phyloP scores from a whole-genome alignment of 2,329 filamentous ascomycete species.

The Calonectria pauciramosa region DNA sequence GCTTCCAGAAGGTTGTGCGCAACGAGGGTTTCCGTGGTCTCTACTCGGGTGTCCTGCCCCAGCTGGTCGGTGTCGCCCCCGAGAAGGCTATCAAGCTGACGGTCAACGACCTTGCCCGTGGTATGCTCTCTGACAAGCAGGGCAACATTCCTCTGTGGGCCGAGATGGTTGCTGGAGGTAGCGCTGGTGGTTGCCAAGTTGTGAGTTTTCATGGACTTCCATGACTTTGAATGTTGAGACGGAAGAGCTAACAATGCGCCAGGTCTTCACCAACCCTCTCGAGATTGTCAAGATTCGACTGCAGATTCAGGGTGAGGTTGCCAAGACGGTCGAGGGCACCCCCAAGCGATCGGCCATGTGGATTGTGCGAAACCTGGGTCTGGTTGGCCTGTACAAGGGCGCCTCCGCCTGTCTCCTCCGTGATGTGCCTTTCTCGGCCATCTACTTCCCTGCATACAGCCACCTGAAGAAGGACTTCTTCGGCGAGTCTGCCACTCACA shows the following conservation, averaged over 20 bases:
- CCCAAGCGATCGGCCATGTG: slow-evolving; percentile 95
- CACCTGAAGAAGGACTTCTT: slow-evolving; percentile 96
- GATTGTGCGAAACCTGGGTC: slow-evolving; percentile 96
- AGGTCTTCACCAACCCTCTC: slow-evolving; percentile 97
- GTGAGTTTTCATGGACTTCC: slow-evolving; percentile 67
- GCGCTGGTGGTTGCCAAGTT: slow-evolving; percentile 94
- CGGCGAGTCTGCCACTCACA: slow-evolving; percentile 88
- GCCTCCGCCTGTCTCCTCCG: slow-evolving; percentile 94
- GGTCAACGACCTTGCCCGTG: slow-evolving; percentile 93
- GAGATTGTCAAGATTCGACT: slow-evolving; percentile 99
- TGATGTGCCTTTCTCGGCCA: slow-evolving; percentile 97
- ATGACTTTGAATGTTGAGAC: background rate
- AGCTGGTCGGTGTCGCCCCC: slow-evolving; percentile 97
- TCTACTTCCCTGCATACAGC: slow-evolving; percentile 98
- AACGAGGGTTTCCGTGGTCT: slow-evolving; percentile 93
- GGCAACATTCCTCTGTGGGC: slow-evolving; percentile 78
- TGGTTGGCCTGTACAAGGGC: slow-evolving; percentile 96
- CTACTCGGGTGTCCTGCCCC: slow-evolving; percentile 94
- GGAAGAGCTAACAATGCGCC: slow-evolving; percentile 16
- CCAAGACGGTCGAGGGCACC: slow-evolving; percentile 85
- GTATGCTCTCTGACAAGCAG: slow-evolving; percentile 80
- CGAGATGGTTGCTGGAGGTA: slow-evolving; percentile 90
- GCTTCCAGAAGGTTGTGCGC: slow-evolving; percentile 90
- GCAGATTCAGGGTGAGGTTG: slow-evolving; percentile 95
- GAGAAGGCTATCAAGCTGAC: slow-evolving; percentile 99